phyloP scores from a whole-genome alignment of 2,329 filamentous ascomycete genomes.

The Coniochaeta sp. region DNA sequence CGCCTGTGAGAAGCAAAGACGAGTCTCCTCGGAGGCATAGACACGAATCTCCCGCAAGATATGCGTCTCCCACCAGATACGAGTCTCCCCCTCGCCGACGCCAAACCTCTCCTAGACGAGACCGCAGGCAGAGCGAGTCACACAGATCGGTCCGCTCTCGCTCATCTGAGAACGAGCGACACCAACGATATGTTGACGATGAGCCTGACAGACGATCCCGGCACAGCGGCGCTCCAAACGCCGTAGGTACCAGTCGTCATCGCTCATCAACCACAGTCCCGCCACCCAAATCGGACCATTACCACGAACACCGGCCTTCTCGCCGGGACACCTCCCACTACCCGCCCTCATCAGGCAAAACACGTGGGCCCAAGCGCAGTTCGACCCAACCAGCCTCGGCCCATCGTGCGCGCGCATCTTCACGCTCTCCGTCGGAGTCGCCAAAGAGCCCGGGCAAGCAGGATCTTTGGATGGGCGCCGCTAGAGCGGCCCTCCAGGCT shows the following conservation, averaged over 20 bases:
- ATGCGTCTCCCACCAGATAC: not conserved
- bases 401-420: not conserved
- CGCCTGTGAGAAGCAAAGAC: not conserved
- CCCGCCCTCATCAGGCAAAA: not conserved
- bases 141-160: not conserved
- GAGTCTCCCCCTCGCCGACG: not conserved
- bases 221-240: not conserved
- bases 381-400: not conserved
- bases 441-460: conserved; percentile 16
- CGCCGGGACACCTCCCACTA: not conserved
- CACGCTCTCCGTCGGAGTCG: not conserved
- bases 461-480: conserved; percentile 11
- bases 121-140: not conserved
- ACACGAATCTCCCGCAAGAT: not conserved
- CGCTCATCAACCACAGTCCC: not conserved
- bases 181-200: not conserved
- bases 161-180: not conserved
- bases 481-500: conserved; percentile 11
- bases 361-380: not conserved
- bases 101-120: not conserved
- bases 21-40: not conserved
- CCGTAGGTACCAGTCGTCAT: not conserved
- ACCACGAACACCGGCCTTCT: not conserved
- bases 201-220: not conserved
- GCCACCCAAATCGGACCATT: not conserved